A percentile compares a stretch with the other conserved stretches of the same genome.
These are phyloP conservation scores for Caloboletus inedulis DNA, from an alignment of 1,284 basidiomycete genomes.

Conservation along the genomic window DNA sequence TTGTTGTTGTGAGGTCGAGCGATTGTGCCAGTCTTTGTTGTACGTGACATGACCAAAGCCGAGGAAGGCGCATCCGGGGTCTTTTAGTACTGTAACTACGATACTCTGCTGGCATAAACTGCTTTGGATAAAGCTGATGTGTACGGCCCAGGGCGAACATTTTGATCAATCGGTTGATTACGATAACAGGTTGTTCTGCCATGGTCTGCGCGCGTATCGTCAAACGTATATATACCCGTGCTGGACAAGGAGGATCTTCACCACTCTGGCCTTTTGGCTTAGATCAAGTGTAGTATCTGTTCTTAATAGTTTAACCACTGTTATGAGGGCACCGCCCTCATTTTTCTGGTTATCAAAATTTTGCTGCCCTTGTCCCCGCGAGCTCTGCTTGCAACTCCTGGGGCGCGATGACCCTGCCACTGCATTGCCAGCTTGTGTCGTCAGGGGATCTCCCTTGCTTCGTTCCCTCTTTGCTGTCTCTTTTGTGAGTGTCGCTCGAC, in stretches of 20 bases:
- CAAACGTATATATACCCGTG: conserved; percentile 7
- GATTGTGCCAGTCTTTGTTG: conserved; percentile 29
- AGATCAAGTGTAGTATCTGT: conserved; percentile 89
- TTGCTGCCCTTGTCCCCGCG: conserved; percentile 29
- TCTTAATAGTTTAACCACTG: conserved; percentile 37
- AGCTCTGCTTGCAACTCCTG: conserved; percentile 37
- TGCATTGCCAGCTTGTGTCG: conserved; percentile 33
- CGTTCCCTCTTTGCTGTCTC: conserved; percentile 7
- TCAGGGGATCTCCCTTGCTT: conserved; percentile 29
- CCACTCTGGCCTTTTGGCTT: conserved; percentile 95
- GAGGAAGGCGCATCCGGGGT: conserved; percentile 9
- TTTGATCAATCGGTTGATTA: background rate
- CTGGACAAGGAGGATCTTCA: conserved; percentile 35
- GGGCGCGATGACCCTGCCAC: conserved; percentile 34
- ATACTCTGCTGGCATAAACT: conserved; percentile 29
- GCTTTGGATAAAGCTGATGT: conserved; percentile 23
- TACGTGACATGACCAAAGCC: conserved; percentile 24
- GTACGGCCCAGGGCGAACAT: background rate
- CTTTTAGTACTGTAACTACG: conserved; percentile 28
- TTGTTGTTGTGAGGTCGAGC: conserved; percentile 31
- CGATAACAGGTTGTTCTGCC: background rate
- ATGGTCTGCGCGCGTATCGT: conserved; percentile 14
- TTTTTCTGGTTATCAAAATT: conserved; percentile 35
- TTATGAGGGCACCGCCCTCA: conserved; percentile 33
- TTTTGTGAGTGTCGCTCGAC: background rate